phyloP scores from a whole-genome alignment of 768 basidiomycete genomes.

The Coprinopsis sp. region DNA sequence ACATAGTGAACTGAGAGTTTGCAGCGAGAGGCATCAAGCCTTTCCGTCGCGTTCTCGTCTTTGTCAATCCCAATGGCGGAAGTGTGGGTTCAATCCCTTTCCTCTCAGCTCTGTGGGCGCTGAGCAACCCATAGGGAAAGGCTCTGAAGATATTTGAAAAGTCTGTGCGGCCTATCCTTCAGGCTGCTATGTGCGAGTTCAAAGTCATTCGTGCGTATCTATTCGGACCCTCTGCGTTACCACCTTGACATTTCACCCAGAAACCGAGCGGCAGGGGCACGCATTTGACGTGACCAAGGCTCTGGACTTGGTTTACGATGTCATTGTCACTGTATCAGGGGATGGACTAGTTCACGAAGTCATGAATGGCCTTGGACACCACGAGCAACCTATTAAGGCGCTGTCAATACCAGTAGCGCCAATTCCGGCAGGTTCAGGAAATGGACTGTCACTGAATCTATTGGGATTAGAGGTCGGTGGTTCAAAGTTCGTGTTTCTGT shows the following conservation, averaged over 20 bases:
- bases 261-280: slow-evolving; percentile 59
- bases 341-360: slow-evolving; percentile 84
- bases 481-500: background rate
- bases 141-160: slow-evolving; percentile 48
- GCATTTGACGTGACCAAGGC: slow-evolving; percentile 59
- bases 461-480: slow-evolving; percentile 56
- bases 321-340: slow-evolving; percentile 71
- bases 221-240: background rate
- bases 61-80: slow-evolving; percentile 83
- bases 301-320: slow-evolving; percentile 61
- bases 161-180: slow-evolving; percentile 67
- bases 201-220: slow-evolving; percentile 56
- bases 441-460: slow-evolving; percentile 69
- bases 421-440: slow-evolving; percentile 81
- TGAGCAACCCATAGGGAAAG: slow-evolving; percentile 47
- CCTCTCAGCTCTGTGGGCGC: background rate
- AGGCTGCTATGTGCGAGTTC: slow-evolving; percentile 56
- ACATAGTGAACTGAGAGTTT: background rate
- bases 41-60: slow-evolving; percentile 52
- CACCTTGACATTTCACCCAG: slow-evolving; percentile 28
- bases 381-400: slow-evolving; percentile 53
- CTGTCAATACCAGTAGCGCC: slow-evolving; percentile 69
- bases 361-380: slow-evolving; percentile 75
- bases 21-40: slow-evolving; percentile 47
- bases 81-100: slow-evolving; percentile 44